Base-by-base conservation (phyloP, 2,329 filamentous ascomycete species). In the Xylaria sp. region DNA sequence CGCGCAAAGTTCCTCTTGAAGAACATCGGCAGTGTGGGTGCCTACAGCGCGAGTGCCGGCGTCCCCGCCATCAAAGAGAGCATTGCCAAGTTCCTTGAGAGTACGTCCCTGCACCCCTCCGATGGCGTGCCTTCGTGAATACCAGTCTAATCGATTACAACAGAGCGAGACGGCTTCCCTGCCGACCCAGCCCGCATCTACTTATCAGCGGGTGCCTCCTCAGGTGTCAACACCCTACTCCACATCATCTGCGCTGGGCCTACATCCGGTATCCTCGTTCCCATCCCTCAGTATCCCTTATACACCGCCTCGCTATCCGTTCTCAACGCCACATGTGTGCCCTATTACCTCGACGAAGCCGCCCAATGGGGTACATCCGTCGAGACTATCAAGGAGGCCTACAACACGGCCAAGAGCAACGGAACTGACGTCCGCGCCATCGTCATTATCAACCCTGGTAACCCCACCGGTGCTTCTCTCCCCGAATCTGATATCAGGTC, bases 361-460 rank as follows among this genome's bases (percentile, higher is more conserved):
- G 89, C 90, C 75, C 87, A 89, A 71, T 99, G 96, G 96, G 92
- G 93, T 70, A 98, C 95, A 56, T 92, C 97, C 78, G 82, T 98
- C 50, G 84, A 87, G n/a, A 87, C 88, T 54, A 96, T 99, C 81
- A 89, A 89, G 74, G 79, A 86, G 47, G 86, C 94, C 1, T 89
- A 96, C 78, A 85, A 89, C 65, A 89, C 93, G 78, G 95, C 94
- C 71, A 89, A 90, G 78, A 83, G 85, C 61, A 88, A 93, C 61
- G 94, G 94, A 70, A 90, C 90, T 69, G 94, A 98, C 75, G 93
- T 98, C 62, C 93, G 94, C 76, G 93, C 93, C 74, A 94, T 99
- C 74, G 95, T 96, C 73, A 91, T 99, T 76, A 99, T 99, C 85
- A 99, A 99, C 86, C 96, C 96, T 0, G 96, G 96, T 68, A 99